Base-by-base conservation (phyloP, 768 basidiomycete species). In the Mycena rebaudengoi region DNA sequence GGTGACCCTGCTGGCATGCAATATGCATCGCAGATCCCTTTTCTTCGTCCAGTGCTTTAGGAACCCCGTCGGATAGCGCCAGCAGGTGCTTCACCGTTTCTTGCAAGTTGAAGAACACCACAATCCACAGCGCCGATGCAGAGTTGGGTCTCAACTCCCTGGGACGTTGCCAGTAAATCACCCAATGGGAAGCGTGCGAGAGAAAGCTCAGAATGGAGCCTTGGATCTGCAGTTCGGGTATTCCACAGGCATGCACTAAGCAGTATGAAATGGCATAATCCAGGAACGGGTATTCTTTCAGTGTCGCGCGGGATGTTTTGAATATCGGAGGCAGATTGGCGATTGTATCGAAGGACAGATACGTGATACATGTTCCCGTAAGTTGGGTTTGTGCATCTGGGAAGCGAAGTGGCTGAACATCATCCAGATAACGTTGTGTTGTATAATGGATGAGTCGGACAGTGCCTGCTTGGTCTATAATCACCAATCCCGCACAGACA, bases 361-460 rank as follows among this genome's bases (percentile, higher is more conserved):
- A 52, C 20, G 50, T 37, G 33, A 52, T 2, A 14, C 33, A 52
- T 13, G 33, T 39, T 5, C 26, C 25, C 0, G 50, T 28, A 21
- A 52, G 35, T 25, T 52, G 8, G 1, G 16, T 52, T 25, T 12
- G 11, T 4, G 50, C 50, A 20, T 52, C 33, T 7, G 33, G 33
- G 16, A 52, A 39, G 21, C 39, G 33, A 2, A 2, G 20, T 23
- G n/a, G 20, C 12, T 25, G 50, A 6, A 37, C 13, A 21, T 21
- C 7, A 13, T 52, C 20, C 35, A 52, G 20, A n/a, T 52, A 52
- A 35, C 25, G 20, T 23, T 52, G 50, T 18, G 30, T 13, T 21
- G 50, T 52, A 20, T 52, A 52, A 52, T 52, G 50, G 21, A 37
- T 14, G 32, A 52, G 50, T 8, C 50, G 50, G 21, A 52, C 14